Evolutionary conservation across 768 basidiomycete genomes (phyloP), one percentile per base, ranked within the genome.

Genomic region (Suillus alpinus): DNA sequence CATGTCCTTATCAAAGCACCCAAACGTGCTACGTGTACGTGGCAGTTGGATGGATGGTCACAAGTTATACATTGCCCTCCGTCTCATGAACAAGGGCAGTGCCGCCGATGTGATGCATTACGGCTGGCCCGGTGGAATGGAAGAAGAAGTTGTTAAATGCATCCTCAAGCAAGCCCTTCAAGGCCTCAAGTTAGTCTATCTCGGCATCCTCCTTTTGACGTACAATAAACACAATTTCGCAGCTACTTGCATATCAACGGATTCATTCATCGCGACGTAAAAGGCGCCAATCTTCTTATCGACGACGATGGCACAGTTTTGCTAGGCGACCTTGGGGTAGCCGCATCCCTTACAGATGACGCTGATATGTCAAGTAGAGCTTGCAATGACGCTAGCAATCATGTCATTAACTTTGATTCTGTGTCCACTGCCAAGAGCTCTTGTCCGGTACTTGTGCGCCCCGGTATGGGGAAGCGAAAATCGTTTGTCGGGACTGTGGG

Each of bases 181-280:
- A 63, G 95, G 95, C n/a, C 80, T 95, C 61, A 89, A 92, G 91
- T 91, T 65, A 65, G 85, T 77, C n/a, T n/a, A 29, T 43, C 66
- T n/a, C 40, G 41, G 36, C 66, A 71, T 61, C 7, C 57, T 26
- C 32, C 32, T 31, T n/a, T 56, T 32, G 37, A 31, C 50, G 34
- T 46, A 56, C 10, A 39, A 39, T 55, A 16, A 55, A 37, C 13
- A 44, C 59, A 47, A 16, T 49, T 37, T 26, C 31, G 9, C 65
- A 92, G 90, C 65, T 94, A 94, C 65, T 82, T 94, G n/a, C 93
- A 95, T 68, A 80, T 84, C 58, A 95, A 94, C 63, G 92, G 91
- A 0, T 91, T 93, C 71, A 90, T 94, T n/a, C 92, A 98, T 70
- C 86, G 95, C 31, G 95, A 98, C 69, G 74, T 98, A 67, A 98